Conservation (phyloP, 2,329 filamentous ascomycete genomes). For the Beauveria australis region DNA sequence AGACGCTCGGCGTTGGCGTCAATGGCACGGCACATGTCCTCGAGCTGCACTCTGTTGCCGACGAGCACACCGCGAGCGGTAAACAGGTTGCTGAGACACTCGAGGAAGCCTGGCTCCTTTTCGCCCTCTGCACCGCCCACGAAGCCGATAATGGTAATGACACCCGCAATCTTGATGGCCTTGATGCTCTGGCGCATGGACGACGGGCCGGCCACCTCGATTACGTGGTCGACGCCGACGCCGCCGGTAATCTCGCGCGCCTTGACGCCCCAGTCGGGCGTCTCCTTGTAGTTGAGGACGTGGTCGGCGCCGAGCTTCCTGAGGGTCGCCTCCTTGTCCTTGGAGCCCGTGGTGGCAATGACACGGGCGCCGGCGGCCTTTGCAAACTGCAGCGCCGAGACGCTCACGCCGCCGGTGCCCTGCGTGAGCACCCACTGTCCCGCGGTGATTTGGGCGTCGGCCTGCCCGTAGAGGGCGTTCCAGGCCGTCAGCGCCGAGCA, state of each 20-base stretch:
- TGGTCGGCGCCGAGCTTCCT: constrained; percentile 40
- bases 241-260: constrained; percentile 36
- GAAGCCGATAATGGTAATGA: constrained; percentile 34
- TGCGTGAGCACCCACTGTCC: constrained; percentile 56
- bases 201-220: constrained; percentile 39
- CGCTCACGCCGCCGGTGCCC: constrained; percentile 61
- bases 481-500: constrained; percentile 58
- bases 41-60: constrained; percentile 38
- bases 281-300: constrained; percentile 42
- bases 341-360: constrained; percentile 39
- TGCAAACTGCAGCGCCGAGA: constrained; percentile 56
- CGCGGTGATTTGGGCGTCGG: constrained; percentile 36
- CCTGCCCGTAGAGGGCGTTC: constrained; percentile 56
- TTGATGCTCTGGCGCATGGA: constrained; percentile 37
- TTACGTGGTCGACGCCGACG: constrained; percentile 36
- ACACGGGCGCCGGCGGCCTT: constrained; percentile 40
- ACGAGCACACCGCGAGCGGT: constrained; percentile 39
- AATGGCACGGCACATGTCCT: constrained; percentile 43
- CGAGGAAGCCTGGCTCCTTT: constrained; percentile 25
- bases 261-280: constrained; percentile 35
- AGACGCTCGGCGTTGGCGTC: constrained; percentile 35
- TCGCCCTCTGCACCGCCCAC: constrained; percentile 21
- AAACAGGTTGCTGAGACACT: constrained; percentile 24
- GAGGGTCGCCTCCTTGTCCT: constrained; percentile 34
- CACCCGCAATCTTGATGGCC: constrained; percentile 36